Percentiles rank a stretch among this genome's conserved stretches.
Evolutionary conservation across 2,329 filamentous ascomycete species (phyloP).

Genomic region (Cercospora sp.): DNA sequence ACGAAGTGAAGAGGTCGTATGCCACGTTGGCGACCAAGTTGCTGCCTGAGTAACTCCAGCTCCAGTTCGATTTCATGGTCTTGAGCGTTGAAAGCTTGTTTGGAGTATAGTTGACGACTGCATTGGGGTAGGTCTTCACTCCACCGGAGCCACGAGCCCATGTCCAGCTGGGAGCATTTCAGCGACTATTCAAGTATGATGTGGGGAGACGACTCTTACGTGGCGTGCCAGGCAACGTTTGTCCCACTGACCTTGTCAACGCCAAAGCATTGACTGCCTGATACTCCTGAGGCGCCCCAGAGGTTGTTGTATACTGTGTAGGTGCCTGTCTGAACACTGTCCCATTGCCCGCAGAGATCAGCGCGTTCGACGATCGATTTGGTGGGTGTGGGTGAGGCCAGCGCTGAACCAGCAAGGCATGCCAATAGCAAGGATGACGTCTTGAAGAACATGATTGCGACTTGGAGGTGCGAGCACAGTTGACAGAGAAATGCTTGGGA

Average conservation of each 20-base stretch:
- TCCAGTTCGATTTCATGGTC: slow-evolving; percentile 48
- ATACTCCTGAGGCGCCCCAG: slow-evolving; percentile 24
- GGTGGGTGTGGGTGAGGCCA: slow-evolving; percentile 2
- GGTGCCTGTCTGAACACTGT: slow-evolving; percentile 11
- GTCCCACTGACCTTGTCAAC: slow-evolving; percentile 24
- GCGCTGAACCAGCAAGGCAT: not conserved
- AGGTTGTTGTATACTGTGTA: slow-evolving; percentile 29
- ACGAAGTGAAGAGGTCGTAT: slow-evolving; percentile 62
- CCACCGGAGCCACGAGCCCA: slow-evolving; percentile 31
- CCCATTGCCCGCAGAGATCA: slow-evolving; percentile 17
- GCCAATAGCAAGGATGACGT: not conserved
- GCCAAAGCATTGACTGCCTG: slow-evolving; percentile 27
- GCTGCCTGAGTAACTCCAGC: slow-evolving; percentile 52
- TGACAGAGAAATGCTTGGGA: not conserved
- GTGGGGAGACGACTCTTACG: slow-evolving; percentile 15
- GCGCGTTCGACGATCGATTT: slow-evolving; percentile 8
- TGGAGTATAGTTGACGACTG: slow-evolving; percentile 38
- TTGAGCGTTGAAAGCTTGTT: slow-evolving; percentile 41
- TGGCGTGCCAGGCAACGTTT: slow-evolving; percentile 24
- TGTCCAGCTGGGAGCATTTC: slow-evolving; percentile 16
- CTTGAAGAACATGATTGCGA: not conserved
- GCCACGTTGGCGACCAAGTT: slow-evolving; percentile 58
- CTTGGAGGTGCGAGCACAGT: not conserved
- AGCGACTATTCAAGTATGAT: not conserved
- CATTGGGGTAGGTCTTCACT: slow-evolving; percentile 48